A percentile compares a stretch with the other conserved stretches of the same genome.
Evolutionary conservation across 2,329 filamentous ascomycete genomes (phyloP).

Genomic region (Colletotrichum truncatum): DNA sequence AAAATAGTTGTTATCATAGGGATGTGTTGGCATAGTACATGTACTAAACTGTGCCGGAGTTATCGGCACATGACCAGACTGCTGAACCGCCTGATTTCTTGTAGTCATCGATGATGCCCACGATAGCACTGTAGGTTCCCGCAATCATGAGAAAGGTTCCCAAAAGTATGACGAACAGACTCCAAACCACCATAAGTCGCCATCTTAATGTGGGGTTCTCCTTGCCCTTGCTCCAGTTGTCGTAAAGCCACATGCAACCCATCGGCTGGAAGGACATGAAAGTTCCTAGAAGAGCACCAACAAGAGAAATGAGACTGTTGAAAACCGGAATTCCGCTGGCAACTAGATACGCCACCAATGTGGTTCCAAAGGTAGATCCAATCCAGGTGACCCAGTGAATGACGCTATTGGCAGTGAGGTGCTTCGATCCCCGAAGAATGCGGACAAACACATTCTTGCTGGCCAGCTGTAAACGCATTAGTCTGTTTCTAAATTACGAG

Average conservation of each 20-base stretch:
- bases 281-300: constrained; percentile 40
- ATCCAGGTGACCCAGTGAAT: constrained; percentile 42
- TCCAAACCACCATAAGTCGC: constrained; percentile 29
- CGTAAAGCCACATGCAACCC: constrained; percentile 40
- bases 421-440: constrained; percentile 38
- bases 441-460: constrained; percentile 42
- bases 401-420: constrained; percentile 37
- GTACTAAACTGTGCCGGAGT: constrained; percentile 6
- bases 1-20: no score
- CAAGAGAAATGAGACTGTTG: constrained; percentile 37
- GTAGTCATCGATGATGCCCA: constrained; percentile 21
- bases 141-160: constrained; percentile 16
- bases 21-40: no score
- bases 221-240: constrained; percentile 35
- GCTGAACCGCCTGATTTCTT: not conserved
- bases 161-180: constrained; percentile 32
- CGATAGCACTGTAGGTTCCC: constrained; percentile 26
- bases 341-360: constrained; percentile 35
- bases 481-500: not conserved
- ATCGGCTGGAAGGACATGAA: constrained; percentile 41
- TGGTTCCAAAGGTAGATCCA: constrained; percentile 32
- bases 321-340: constrained; percentile 37
- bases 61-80: constrained; percentile 31
- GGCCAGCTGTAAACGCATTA: constrained; percentile 12
- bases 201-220: constrained; percentile 10